phyloP scores from a whole-genome alignment of 2,329 filamentous ascomycete species.

The Scytalidium lignicola region DNA sequence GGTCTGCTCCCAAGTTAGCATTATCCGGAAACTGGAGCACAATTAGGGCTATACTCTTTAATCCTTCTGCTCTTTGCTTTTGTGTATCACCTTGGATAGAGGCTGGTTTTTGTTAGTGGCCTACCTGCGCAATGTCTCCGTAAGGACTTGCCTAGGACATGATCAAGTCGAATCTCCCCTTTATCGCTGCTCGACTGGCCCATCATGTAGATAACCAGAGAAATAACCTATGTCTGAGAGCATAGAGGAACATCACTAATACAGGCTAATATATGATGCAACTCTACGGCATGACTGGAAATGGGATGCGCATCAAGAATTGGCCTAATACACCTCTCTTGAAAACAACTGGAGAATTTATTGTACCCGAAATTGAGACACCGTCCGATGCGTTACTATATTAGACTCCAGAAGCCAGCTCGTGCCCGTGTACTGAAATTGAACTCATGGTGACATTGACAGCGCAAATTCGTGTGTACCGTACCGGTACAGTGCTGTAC shows the following conservation, averaged over 20 bases:
- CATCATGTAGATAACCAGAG: constrained; percentile 5
- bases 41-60: constrained; percentile 5
- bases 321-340: too few species aligned
- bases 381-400: too few species aligned
- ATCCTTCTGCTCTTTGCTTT: constrained; percentile 8
- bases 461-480: too few species aligned
- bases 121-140: constrained; percentile 7
- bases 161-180: constrained; percentile 10
- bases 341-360: too few species aligned
- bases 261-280: background rate
- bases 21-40: background rate
- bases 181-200: constrained; percentile 2
- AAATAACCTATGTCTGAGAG: background rate
- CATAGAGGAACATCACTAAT: background rate
- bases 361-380: too few species aligned
- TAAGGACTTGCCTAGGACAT: constrained; percentile 8
- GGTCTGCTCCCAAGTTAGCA: constrained; percentile 13
- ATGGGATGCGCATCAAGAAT: too few species aligned
- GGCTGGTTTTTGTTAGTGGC: constrained; percentile 1
- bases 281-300: too few species aligned
- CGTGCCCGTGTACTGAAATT: too few species aligned
- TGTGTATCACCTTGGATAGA: background rate
- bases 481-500: background rate
- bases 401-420: too few species aligned
- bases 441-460: too few species aligned